phyloP scores from a whole-genome alignment of 192 early-diverging fungal genomes.

The Backusella tuberculispora region DNA sequence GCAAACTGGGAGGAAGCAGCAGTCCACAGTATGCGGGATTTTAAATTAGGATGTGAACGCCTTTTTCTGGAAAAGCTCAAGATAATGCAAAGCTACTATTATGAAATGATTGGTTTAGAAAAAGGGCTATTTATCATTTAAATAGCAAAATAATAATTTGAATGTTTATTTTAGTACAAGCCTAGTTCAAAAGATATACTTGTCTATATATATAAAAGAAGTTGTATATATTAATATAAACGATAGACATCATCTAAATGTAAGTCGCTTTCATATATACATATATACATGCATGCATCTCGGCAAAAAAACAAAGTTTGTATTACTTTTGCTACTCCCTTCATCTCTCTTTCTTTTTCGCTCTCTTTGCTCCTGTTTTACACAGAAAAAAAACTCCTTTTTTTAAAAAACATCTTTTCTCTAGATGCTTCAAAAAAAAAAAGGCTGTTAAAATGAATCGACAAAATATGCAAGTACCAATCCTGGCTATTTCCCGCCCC shows the following conservation, averaged over 20 bases:
- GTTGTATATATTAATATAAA: neutral
- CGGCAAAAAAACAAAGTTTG: neutral
- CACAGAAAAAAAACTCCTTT: neutral
- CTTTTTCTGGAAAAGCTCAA: constrained; percentile 10
- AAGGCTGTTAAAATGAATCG: neutral
- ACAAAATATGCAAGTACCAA: neutral
- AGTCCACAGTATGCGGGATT: neutral
- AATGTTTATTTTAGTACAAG: too few species aligned
- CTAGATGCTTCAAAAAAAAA: neutral
- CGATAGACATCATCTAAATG: neutral
- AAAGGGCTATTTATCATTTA: too few species aligned
- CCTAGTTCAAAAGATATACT: neutral
- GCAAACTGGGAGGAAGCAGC: constrained; percentile 14
- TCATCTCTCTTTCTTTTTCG: neutral
- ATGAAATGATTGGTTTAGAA: neutral
- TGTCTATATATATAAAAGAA: neutral
- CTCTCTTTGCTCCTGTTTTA: constrained; percentile 10
- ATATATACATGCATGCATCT: constrained; percentile 14
- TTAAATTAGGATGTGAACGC: neutral
- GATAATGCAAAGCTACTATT: neutral
- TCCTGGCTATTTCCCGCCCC: neutral
- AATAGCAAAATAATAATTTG: too few species aligned
- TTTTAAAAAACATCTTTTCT: neutral
- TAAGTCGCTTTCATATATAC: neutral
- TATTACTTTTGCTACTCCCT: neutral